These are phyloP conservation scores for Boletellus deceptivus DNA, from an alignment of 1,284 basidiomycete species.

Conservation along the genomic window DNA sequence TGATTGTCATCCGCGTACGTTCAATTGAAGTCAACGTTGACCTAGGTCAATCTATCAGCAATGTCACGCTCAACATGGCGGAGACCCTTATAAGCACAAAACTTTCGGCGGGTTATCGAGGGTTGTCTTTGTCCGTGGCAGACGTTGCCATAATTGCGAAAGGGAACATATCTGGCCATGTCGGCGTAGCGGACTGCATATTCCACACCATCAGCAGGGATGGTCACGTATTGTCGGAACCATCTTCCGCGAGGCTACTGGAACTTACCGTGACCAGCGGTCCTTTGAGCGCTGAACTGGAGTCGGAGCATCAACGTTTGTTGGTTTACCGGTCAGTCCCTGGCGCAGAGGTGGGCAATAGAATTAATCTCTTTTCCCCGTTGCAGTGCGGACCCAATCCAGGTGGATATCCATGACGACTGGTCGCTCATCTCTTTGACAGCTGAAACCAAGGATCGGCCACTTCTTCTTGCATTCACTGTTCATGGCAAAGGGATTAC, in stretches of 20 bases:
- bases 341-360: background rate
- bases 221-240: constrained; percentile 35
- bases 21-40: constrained; percentile 72
- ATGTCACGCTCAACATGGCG: constrained; percentile 60
- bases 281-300: constrained; percentile 61
- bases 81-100: constrained; percentile 60
- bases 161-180: constrained; percentile 75
- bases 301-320: constrained; percentile 76
- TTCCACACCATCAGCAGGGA: constrained; percentile 73
- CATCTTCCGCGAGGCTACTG: constrained; percentile 53
- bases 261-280: constrained; percentile 78
- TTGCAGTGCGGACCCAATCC: constrained; percentile 72
- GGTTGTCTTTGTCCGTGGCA: constrained; percentile 66
- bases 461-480: constrained; percentile 74
- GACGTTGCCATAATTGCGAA: constrained; percentile 61
- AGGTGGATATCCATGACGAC: constrained; percentile 77
- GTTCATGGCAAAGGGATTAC: constrained; percentile 73
- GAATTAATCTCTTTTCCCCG: background rate
- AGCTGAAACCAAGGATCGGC: constrained; percentile 46
- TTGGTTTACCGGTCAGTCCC: constrained; percentile 71
- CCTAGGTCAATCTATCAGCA: constrained; percentile 73
- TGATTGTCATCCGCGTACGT: constrained; percentile 67
- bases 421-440: constrained; percentile 60
- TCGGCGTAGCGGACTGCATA: constrained; percentile 65
- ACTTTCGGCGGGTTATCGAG: constrained; percentile 54